Evolutionary conservation across 805 yeast species (phyloP).

Genomic region (Monosporozyma unispora): DNA sequence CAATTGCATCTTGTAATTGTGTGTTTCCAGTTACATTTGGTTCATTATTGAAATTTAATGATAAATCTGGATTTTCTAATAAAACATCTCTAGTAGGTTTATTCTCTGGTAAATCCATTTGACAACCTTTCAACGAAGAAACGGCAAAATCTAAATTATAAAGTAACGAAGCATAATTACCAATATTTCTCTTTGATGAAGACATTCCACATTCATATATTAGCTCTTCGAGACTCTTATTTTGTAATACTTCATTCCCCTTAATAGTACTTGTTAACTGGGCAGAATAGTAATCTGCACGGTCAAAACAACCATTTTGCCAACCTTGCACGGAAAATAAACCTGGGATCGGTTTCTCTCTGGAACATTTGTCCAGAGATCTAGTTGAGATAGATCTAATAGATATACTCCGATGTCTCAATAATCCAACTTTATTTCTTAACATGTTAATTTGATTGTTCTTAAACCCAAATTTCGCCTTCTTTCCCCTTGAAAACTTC

Average conservation of each 20-base stretch:
- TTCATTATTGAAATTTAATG: slow-evolving; percentile 22
- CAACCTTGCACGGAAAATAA: slow-evolving; percentile 40
- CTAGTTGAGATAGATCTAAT: neutral
- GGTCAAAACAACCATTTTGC: slow-evolving; percentile 42
- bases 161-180: slow-evolving; percentile 34
- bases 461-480: neutral
- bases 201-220: slow-evolving; percentile 25
- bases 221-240: slow-evolving; percentile 19
- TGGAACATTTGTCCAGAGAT: neutral
- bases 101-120: slow-evolving; percentile 10
- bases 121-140: slow-evolving; percentile 26
- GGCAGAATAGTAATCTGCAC: slow-evolving; percentile 33
- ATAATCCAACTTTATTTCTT: neutral
- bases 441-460: neutral
- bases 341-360: slow-evolving; percentile 32
- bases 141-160: slow-evolving; percentile 33
- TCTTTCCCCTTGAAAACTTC: too few relatives aligned
- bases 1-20: slow-evolving; percentile 3
- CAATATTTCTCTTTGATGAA: slow-evolving; percentile 26
- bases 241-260: slow-evolving; percentile 12
- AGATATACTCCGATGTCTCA: neutral
- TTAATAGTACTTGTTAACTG: slow-evolving; percentile 33
- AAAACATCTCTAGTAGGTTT: slow-evolving; percentile 17
- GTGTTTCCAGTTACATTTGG: slow-evolving; percentile 1
- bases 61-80: slow-evolving; percentile 37